Percentiles rank a stretch among this genome's conserved stretches.
phyloP scores from a whole-genome alignment of 164 flowering plant genomes.

The Aristolochia fimbriata region DNA sequence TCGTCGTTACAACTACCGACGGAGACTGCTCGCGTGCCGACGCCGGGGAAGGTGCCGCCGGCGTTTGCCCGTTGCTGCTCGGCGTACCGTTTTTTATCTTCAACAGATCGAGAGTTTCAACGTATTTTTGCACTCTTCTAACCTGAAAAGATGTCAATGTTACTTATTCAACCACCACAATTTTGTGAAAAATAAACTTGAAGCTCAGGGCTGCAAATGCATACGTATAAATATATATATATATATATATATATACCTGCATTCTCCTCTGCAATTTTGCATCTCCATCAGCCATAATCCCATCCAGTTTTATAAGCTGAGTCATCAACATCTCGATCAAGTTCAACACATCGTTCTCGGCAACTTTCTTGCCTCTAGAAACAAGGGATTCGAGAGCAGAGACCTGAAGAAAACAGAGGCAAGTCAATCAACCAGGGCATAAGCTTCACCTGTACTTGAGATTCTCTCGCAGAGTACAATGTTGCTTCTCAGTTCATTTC shows the following conservation, averaged over 20 bases:
- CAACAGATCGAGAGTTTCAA: constrained; percentile 60
- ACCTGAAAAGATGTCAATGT: constrained; percentile 35
- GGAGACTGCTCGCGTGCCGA: constrained; percentile 17
- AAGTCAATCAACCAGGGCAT: too few relatives aligned
- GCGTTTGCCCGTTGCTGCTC: constrained; percentile 17
- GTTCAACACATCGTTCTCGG: constrained; percentile 47
- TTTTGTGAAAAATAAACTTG: too few relatives aligned
- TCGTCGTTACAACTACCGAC: constrained; percentile 57
- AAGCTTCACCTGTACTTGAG: too few relatives aligned
- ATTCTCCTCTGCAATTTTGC: constrained; percentile 76
- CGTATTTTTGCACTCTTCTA: constrained; percentile 77
- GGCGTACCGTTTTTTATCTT: constrained; percentile 46
- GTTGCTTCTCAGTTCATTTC: neutral
- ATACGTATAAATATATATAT: too few relatives aligned
- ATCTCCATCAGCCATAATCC: constrained; percentile 70
- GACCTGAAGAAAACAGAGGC: constrained; percentile 41
- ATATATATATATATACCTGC: too few relatives aligned
- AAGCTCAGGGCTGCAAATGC: neutral
- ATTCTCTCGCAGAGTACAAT: neutral
- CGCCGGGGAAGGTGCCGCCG: constrained; percentile 10
- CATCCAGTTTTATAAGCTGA: constrained; percentile 75
- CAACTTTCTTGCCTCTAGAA: constrained; percentile 63
- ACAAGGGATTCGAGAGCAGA: constrained; percentile 60
- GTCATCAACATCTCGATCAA: constrained; percentile 79
- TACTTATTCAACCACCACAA: too few relatives aligned